Evolutionary conservation across 768 basidiomycete genomes (phyloP), one percentile per base, ranked within the genome.

Genomic region (Obba rivulosa): DNA sequence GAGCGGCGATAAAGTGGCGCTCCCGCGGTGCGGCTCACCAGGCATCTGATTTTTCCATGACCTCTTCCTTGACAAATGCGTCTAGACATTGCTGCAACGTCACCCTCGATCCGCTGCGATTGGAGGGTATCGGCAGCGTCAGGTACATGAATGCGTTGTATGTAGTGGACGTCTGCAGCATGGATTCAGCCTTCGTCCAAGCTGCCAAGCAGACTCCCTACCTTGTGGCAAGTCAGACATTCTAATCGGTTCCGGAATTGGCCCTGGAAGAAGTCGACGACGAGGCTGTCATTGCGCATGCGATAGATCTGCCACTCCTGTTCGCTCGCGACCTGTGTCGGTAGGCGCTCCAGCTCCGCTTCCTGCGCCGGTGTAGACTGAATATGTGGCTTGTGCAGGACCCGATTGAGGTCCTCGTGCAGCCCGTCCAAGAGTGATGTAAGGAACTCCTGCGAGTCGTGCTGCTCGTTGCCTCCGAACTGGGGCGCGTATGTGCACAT

Each of bases 201-300:
- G 35, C 7, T 40, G 34, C 46, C 34, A 43, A 36, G 9, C 7
- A 40, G 17, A 48, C 38, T 17, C 34, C 66, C 51, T 52, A 93
- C 94, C 67, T 90, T 89, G 53, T 82, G 75, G 63, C 95, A 99
- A 3, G 87, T 95, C 62, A 92, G 62, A 65, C 95, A 99, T 58
- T 89, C 79, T 68, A 99, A 66, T 46, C 83, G 76, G 68, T 87
- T 97, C 54, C 91, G 75, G 66, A 96, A 97, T 66, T 98, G 96
- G 10, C 95, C 95, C 68, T 98, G 95, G 73, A 99, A 97, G 62
- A 86, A 89, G 66, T 97, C 94, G 23, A 98, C 96, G 45, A 99
- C 85, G 46, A 98, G 68, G 58, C 88, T 92, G 63, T 99, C 92
- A 62, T 97, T 92, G 48, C 90, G 78, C 71, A 81, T 80, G 63